Evolutionary conservation across 306 rosid genomes (phyloP).

Genomic region (Vigna trinervia): DNA sequence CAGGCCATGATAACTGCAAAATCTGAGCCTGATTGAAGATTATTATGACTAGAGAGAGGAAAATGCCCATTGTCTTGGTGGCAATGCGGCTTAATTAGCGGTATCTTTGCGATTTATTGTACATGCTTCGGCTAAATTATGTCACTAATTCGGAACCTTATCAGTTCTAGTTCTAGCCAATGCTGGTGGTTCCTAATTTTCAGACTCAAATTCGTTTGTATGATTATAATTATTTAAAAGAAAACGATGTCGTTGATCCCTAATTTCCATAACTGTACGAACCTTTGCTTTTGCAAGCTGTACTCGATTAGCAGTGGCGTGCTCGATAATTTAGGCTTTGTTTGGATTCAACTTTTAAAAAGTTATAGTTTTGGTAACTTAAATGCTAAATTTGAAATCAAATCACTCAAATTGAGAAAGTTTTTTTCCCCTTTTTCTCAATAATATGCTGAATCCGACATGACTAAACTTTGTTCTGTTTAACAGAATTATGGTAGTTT

Average conservation of each 20-base stretch:
- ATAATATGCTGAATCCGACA: too few relatives aligned
- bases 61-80: not conserved
- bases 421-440: too few relatives aligned
- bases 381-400: too few relatives aligned
- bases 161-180: not conserved
- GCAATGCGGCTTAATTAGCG: not conserved
- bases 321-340: not conserved
- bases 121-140: too few relatives aligned
- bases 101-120: not conserved
- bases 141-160: not conserved
- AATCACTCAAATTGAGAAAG: too few relatives aligned
- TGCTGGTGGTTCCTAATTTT: not conserved
- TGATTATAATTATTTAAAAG: not conserved
- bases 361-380: not conserved
- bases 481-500: too few relatives aligned
- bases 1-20: slow-evolving; percentile 49
- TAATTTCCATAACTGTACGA: not conserved
- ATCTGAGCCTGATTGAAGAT: slow-evolving; percentile 35
- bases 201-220: not conserved
- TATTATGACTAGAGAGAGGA: not conserved
- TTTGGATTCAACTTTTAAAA: not conserved
- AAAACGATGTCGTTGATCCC: not conserved
- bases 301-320: not conserved
- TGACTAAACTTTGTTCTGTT: too few relatives aligned
- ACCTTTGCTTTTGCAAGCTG: slow-evolving; percentile 12